A percentile compares a stretch with the other conserved stretches of the same genome.
These are phyloP conservation scores for Trapa bicornis DNA, from an alignment of 345 rosid species.

Conservation along the genomic window DNA sequence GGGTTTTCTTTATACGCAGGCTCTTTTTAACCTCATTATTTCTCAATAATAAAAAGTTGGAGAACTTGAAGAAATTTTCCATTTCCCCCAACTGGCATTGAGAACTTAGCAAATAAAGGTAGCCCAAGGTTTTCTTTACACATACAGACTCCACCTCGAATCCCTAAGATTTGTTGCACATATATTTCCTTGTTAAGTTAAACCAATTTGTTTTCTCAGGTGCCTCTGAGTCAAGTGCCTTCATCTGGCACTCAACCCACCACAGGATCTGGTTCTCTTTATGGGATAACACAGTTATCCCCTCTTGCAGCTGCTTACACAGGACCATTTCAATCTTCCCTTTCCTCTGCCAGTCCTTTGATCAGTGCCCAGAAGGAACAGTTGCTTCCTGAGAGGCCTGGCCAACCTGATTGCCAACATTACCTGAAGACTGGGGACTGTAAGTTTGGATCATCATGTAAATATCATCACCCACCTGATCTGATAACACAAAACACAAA, in stretches of 20 bases:
- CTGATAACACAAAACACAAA: slow-evolving; percentile 30
- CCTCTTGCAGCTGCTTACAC: slow-evolving; percentile 52
- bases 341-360: slow-evolving; percentile 35
- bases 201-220: slow-evolving; percentile 18
- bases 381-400: slow-evolving; percentile 72
- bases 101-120: neutral
- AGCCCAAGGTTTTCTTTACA: neutral
- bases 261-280: slow-evolving; percentile 46
- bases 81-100: neutral
- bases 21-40: too few relatives aligned
- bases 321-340: slow-evolving; percentile 41
- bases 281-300: slow-evolving; percentile 46
- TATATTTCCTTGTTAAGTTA: neutral
- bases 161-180: neutral
- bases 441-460: slow-evolving; percentile 75
- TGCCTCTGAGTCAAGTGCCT: slow-evolving; percentile 40
- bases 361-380: slow-evolving; percentile 47
- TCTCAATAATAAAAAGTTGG: too few relatives aligned
- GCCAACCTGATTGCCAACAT: slow-evolving; percentile 78
- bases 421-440: slow-evolving; percentile 84
- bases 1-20: too few relatives aligned
- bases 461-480: slow-evolving; percentile 81
- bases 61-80: too few relatives aligned
- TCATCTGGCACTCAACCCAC: slow-evolving; percentile 48
- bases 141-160: neutral